phyloP scores from a whole-genome alignment of 768 basidiomycete genomes.

The Glaciozyma martinii region DNA sequence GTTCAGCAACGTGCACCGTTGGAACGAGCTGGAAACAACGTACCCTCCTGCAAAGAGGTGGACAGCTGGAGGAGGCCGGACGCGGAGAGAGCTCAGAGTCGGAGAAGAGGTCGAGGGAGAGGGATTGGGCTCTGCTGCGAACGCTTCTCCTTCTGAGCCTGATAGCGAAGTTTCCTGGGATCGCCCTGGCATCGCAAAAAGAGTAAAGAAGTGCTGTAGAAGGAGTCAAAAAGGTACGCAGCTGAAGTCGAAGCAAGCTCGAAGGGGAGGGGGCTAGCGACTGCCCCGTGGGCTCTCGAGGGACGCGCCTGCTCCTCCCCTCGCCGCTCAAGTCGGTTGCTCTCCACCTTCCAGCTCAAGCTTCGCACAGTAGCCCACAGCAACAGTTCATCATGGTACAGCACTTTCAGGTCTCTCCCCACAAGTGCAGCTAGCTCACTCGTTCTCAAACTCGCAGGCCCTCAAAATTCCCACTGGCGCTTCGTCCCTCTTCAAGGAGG shows the following conservation, averaged over 20 bases:
- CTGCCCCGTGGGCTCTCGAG: no score
- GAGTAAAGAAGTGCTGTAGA: background rate
- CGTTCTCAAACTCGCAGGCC: background rate
- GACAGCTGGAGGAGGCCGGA: constrained; percentile 21
- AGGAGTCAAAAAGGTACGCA: background rate
- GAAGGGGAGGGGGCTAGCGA: no score
- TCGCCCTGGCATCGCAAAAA: no score
- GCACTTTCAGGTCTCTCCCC: background rate
- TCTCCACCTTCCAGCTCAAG: background rate
- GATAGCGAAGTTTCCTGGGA: background rate
- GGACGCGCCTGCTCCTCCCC: no score
- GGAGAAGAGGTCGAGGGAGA: constrained; percentile 3
- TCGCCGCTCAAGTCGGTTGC: no score
- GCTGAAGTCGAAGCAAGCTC: no score
- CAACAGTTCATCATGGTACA: background rate
- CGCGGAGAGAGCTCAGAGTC: background rate
- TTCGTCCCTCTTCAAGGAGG: constrained; percentile 76
- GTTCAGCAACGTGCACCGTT: background rate
- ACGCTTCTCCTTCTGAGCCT: background rate
- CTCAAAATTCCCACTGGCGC: constrained; percentile 20
- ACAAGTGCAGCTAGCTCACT: background rate
- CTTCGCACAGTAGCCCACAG: background rate
- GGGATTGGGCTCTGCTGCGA: background rate
- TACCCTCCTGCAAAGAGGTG: constrained; percentile 37
- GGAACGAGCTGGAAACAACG: background rate